Evolutionary conservation across 2,329 filamentous ascomycete genomes (phyloP).

Genomic region (Phoma sp.): DNA sequence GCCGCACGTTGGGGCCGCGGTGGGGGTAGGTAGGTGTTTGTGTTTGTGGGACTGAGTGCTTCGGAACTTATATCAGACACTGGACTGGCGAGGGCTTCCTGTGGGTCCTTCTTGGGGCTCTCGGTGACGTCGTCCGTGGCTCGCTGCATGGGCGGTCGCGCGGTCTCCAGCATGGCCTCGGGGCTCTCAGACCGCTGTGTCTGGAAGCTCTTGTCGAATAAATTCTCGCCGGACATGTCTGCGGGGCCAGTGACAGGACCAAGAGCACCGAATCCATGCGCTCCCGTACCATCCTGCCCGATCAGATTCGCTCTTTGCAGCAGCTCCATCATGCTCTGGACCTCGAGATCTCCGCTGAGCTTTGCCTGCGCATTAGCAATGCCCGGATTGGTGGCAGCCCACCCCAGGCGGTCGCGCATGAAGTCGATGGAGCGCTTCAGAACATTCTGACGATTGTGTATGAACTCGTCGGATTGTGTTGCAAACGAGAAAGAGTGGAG

Average conservation of each 20-base stretch:
- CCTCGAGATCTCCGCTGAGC: constrained; percentile 80
- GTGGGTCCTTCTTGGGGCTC: constrained; percentile 18
- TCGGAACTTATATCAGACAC: constrained; percentile 32
- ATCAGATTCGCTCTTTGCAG: constrained; percentile 81
- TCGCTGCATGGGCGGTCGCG: constrained; percentile 27
- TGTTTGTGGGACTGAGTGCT: constrained; percentile 25
- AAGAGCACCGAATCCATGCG: constrained; percentile 53
- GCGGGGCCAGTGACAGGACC: constrained; percentile 84
- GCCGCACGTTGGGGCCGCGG: constrained; percentile 59
- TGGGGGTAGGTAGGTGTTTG: constrained; percentile 29
- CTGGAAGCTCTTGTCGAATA: constrained; percentile 84
- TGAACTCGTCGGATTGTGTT: constrained; percentile 88
- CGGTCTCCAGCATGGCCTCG: constrained; percentile 41
- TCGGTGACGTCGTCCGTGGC: constrained; percentile 16
- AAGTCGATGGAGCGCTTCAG: constrained; percentile 94
- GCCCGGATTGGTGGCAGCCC: constrained; percentile 75
- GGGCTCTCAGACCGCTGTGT: constrained; percentile 57
- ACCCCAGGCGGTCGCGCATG: constrained; percentile 89
- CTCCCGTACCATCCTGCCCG: constrained; percentile 67
- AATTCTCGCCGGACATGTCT: constrained; percentile 72
- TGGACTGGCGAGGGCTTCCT: constrained; percentile 22
- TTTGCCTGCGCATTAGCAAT: constrained; percentile 85
- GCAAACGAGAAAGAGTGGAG: constrained; percentile 98
- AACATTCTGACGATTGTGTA: constrained; percentile 91
- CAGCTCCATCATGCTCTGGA: constrained; percentile 89